These are phyloP conservation scores for Leucocoprinus leucothites DNA, from an alignment of 768 basidiomycete species.

Conservation along the genomic window DNA sequence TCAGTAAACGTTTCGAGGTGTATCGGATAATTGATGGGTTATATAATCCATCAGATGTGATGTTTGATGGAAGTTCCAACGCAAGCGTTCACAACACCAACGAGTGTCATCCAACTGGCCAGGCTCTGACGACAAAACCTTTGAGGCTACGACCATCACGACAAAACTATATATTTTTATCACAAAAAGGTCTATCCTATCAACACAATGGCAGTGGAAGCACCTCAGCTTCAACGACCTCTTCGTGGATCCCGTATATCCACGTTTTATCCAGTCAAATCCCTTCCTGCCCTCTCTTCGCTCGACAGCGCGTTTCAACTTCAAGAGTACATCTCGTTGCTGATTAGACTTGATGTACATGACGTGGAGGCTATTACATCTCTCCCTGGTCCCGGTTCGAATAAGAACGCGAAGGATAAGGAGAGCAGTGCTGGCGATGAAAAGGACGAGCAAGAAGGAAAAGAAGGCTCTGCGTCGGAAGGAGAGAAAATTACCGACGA, in stretches of 20 bases:
- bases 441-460: constrained; percentile 16
- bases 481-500: constrained; percentile 20
- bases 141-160: too few relatives aligned
- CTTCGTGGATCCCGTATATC: constrained; percentile 75
- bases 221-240: constrained; percentile 51
- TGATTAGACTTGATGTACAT: constrained; percentile 84
- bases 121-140: too few relatives aligned
- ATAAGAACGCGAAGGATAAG: constrained; percentile 22
- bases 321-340: constrained; percentile 89
- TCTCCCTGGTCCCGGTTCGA: constrained; percentile 66
- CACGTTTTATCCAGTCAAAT: constrained; percentile 76
- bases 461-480: constrained; percentile 15
- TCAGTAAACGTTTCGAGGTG: too few relatives aligned
- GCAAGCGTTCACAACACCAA: too few relatives aligned
- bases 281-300: constrained; percentile 62
- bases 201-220: neutral
- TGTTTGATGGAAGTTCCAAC: too few relatives aligned
- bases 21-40: too few relatives aligned
- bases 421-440: constrained; percentile 19
- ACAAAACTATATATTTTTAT: neutral
- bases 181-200: neutral
- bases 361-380: constrained; percentile 81
- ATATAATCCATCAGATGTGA: too few relatives aligned
- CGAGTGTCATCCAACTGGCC: too few relatives aligned
- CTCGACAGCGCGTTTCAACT: constrained; percentile 92